Base-by-base conservation (phyloP, 2,329 filamentous ascomycete genomes). In the Phaeoacremonium minimum region DNA sequence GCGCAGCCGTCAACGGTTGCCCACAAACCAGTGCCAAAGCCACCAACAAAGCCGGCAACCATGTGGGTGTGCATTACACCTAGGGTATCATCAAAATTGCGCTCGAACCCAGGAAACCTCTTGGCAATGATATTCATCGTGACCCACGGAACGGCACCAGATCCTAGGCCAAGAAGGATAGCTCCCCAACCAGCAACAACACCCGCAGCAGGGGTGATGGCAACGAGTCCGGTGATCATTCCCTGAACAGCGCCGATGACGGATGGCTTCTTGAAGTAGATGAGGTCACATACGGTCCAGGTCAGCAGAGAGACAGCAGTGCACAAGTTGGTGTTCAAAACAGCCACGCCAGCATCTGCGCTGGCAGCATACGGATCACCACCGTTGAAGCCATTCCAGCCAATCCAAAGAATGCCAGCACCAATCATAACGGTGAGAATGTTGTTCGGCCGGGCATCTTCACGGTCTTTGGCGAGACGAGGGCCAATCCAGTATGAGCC, bases 331-430 rank as follows among this genome's bases (percentile, higher is more conserved):
- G 69, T 73, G 49, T 73, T 72, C 20, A 73, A 57, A 11, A 73
- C 68, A 5, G 69, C 69, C 6, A 65, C 67, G 38, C 68, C 69
- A 5, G 68, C 68, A 47, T 72, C 68, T 7, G 68, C 62, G 29
- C 56, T 66, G 7, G 69, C 69, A 8, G 66, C 54, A 43, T 72
- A 73, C n/a, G 69, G 69, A 48, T 71, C 69, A 46, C 69, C 67
- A 30, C 69, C 68, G 42, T 72, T 73, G 58, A 72, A 73, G 28
- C 69, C 69, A 48, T 72, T 72, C 69, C 69, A 73, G 40, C 69
- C 68, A 17, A 70, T 57, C 69, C 68, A 73, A 20, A 73, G 61
- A 22, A 73, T 66, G 14, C 68, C 69, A 3, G 68, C 67, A 16
- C 69, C 69, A 18, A 67, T 55, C 35, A 72, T 52, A 18, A 68